These are phyloP conservation scores for Flammula alnicola DNA, from an alignment of 1,284 basidiomycete genomes.

Conservation along the genomic window DNA sequence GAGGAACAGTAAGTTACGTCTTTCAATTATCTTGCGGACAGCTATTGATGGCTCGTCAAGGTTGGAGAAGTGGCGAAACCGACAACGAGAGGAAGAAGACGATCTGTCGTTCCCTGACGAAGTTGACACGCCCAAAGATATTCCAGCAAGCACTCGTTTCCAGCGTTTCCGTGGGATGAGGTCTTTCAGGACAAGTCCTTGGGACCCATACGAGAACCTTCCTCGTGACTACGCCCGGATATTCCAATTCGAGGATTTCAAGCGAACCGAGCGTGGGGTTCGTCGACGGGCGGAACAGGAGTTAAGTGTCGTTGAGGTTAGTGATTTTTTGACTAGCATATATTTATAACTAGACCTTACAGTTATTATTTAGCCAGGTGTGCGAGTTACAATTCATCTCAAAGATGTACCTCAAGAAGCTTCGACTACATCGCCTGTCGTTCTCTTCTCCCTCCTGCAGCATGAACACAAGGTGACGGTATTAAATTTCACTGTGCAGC, in stretches of 20 bases:
- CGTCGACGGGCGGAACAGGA: constrained; percentile 68
- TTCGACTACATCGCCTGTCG: constrained; percentile 55
- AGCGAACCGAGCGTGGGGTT: constrained; percentile 82
- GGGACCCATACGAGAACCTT: constrained; percentile 98
- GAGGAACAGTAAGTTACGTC: constrained; percentile 70
- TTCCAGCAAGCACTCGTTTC: constrained; percentile 87
- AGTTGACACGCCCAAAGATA: constrained; percentile 92
- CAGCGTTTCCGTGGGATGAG: constrained; percentile 92
- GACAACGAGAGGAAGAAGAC: constrained; percentile 73
- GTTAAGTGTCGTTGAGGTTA: constrained; percentile 65
- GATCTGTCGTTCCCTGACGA: constrained; percentile 94
- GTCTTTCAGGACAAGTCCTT: constrained; percentile 93
- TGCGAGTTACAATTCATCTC: constrained; percentile 75
- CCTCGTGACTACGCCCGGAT: constrained; percentile 94
- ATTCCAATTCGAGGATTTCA: constrained; percentile 97
- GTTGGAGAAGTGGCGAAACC: constrained; percentile 69
- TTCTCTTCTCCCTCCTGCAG: constrained; percentile 85
- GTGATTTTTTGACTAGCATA: constrained; percentile 15
- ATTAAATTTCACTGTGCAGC: constrained; percentile 90
- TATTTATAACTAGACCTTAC: not conserved
- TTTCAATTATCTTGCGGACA: not conserved
- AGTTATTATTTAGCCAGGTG: constrained; percentile 66
- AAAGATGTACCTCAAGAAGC: constrained; percentile 72
- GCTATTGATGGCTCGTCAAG: constrained; percentile 41
- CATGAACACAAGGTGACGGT: constrained; percentile 98